Evolutionary conservation across 768 basidiomycete genomes (phyloP).

Genomic region (Boletus edulis): DNA sequence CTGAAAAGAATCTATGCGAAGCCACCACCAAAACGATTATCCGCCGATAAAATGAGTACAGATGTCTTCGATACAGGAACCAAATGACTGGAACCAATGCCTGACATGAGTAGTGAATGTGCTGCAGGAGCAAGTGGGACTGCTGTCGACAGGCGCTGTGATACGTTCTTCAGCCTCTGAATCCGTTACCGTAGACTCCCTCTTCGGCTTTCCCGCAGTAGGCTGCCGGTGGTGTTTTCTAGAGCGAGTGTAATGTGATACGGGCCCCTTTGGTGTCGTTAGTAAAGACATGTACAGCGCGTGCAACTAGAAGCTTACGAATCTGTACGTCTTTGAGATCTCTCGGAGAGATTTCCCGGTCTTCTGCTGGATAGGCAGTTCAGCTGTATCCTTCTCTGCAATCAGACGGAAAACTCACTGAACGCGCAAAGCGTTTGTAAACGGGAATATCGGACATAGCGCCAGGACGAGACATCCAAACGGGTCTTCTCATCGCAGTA

Average conservation of each 20-base stretch:
- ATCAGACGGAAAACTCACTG: slow-evolving; percentile 1
- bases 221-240: background rate
- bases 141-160: background rate
- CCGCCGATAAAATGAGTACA: background rate
- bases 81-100: slow-evolving; percentile 3
- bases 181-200: too few species aligned
- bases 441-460: slow-evolving; percentile 3
- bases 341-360: slow-evolving; percentile 4
- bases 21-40: background rate
- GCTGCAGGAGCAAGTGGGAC: background rate
- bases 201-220: background rate
- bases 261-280: background rate
- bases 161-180: background rate
- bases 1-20: background rate
- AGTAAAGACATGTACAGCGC: background rate
- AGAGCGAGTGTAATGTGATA: too few species aligned
- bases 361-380: slow-evolving; percentile 9
- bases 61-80: background rate
- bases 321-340: background rate
- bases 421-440: slow-evolving; percentile 7
- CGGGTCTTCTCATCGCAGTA: too few species aligned
- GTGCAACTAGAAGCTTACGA: background rate
- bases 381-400: background rate
- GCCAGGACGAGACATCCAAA: background rate
- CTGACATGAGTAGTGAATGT: background rate